Evolutionary conservation across 2,329 filamentous ascomycete genomes (phyloP), one percentile per base, ranked within the genome.

Genomic region (Fusarium poae): DNA sequence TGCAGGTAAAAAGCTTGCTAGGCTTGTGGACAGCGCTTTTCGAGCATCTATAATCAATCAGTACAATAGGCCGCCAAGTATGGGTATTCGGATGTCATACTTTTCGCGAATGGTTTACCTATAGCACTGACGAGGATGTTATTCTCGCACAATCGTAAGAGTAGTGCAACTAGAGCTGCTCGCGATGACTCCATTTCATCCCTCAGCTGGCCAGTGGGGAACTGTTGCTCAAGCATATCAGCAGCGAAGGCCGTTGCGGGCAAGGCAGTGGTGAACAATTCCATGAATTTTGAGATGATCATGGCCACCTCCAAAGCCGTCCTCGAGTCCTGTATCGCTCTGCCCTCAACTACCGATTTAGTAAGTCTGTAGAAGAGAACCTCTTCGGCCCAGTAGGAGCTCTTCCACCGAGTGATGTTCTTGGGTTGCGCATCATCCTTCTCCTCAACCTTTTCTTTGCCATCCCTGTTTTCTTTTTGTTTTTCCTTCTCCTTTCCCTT

Each of bases 291-390:
- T 21, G 84, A 84, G 57, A 88, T 82, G 43, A 84, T 77, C 54
- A 79, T 78, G 25, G 84, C 81, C 37, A 88, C 76, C 21, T 84
- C 80, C 11, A 88, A 70, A 0, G 84, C 86, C n/a, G 85, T 82
- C 29, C 81, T 76, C 18, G 78, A 73, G 25, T 80, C 81, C 58
- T 76, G 79, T 48, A 88, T 85, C 2, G 82, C 83, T 1, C 75
- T 78, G 0, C 84, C 86, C 48, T 86, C 81, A 2, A 84, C 91
- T 51, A 98, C 94, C 0, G 91, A 92, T 79, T 97, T 97, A 4
- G 93, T 93, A 51, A 99, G 93, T 5, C 94, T 90, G 78, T 97
- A 97, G 75, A 97, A 91, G 79, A 98, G 92, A 51, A 96, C 90
- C 80, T 97, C 97, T 77, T 99, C 96, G 1, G 91, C 78, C 62